Base-by-base conservation (phyloP, 352 stramenopile species). In the Pythium pyrilobum region DNA sequence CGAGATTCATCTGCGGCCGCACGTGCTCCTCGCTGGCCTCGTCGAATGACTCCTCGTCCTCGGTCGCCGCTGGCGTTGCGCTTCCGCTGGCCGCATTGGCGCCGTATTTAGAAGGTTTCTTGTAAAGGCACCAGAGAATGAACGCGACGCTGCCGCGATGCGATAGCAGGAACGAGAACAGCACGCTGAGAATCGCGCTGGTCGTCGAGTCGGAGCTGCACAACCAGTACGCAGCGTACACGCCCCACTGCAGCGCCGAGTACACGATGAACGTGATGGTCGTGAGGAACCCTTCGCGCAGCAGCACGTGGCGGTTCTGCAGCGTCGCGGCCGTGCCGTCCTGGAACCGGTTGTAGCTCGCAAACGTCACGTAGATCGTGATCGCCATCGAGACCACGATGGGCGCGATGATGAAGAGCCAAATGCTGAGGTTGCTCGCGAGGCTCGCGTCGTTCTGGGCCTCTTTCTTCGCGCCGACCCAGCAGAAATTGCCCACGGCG, bases 1-100 rank as follows among this genome's bases (percentile, higher is more conserved):
- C 81, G 32, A 80, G 43, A 50, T 94, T 94, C 72, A 91, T 82
- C 45, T 94, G 83, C 33, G 80, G 74, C 2, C 79, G 71, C 31
- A 77, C 72, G 16, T 74, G 74, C 12, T 87, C 75, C 34, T 89
- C 76, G 18, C 80, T 70, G 27, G 77, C 70, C 1, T 76, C 72
- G 9, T 69, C 69, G n/a, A 21, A 39, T 2, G 32, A 60, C 13
- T 61, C 33, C 27, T 51, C 45, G 37, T 62, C 39, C 28, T 59
- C 27, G 31, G 67, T 64, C 12, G 15, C 36, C 20, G 59, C 27
- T 1, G 34, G 13, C 9, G 25, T 48, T 15, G 7, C n/a, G 15
- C 20, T 27, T 10, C 9, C 27, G 24, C 38, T 31, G 12, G 23
- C 20, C 10, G 13, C 13, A 18, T n/a, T 40, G 10, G 31, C 12